Evolutionary conservation across 371 early-diverging fungal species (phyloP).

Genomic region (Lichtheimia hyalospora): DNA sequence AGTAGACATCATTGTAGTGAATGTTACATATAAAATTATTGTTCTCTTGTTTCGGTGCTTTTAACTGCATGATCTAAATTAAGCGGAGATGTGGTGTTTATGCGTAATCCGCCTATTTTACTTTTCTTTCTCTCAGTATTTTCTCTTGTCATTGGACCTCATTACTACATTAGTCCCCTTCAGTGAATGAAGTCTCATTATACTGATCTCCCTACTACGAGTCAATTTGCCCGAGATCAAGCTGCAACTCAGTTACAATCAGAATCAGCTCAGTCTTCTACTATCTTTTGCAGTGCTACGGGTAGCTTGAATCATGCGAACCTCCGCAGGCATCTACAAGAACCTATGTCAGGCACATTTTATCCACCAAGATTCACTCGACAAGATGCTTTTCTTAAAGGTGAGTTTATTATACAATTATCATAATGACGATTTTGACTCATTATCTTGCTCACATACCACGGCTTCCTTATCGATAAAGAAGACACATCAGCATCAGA

Average conservation of each 20-base stretch:
- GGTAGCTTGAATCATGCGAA: conserved; percentile 7
- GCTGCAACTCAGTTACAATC: background rate
- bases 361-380: conserved; percentile 3
- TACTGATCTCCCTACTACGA: too few relatives aligned
- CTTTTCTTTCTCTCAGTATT: background rate
- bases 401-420: background rate
- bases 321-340: conserved; percentile 3
- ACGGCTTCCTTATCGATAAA: background rate
- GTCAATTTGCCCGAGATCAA: too few relatives aligned
- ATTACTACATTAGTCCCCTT: too few relatives aligned
- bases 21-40: too few relatives aligned
- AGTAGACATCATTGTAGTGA: too few relatives aligned
- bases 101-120: too few relatives aligned
- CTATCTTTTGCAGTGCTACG: background rate
- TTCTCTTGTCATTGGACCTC: background rate
- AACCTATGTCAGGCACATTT: background rate
- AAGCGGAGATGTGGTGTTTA: too few relatives aligned
- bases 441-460: background rate
- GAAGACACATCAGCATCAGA: background rate
- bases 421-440: background rate
- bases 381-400: conserved; percentile 8
- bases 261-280: background rate
- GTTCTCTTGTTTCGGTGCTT: too few relatives aligned
- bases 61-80: too few relatives aligned
- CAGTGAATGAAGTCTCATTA: too few relatives aligned